phyloP scores from a whole-genome alignment of 2,329 filamentous ascomycete species.

The Aspergillus cejpii region DNA sequence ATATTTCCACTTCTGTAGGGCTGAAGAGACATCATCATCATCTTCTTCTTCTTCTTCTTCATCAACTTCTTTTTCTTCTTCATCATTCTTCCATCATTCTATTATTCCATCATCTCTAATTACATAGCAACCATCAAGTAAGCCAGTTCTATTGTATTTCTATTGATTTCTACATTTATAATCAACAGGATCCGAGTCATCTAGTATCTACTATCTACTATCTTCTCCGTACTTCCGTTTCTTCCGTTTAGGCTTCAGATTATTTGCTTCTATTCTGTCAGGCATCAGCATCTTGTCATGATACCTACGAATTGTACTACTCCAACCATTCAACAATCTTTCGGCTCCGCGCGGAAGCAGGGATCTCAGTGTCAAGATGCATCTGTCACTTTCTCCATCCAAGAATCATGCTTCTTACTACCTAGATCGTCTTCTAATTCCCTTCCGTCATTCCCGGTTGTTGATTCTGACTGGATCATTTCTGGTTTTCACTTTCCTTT shows the following conservation, averaged over 20 bases:
- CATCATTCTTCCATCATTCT: constrained; percentile 6
- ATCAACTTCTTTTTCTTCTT: not conserved
- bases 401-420: constrained; percentile 3
- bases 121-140: not conserved
- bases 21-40: no score
- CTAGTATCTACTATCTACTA: no score
- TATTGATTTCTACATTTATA: not conserved
- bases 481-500: constrained; percentile 7
- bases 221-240: not conserved
- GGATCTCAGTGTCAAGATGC: constrained; percentile 11
- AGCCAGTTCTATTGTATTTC: not conserved
- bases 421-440: constrained; percentile 12
- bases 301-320: no score
- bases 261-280: no score
- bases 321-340: no score
- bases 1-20: no score
- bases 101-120: constrained; percentile 1
- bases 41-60: not conserved
- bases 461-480: constrained; percentile 16
- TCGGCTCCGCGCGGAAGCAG: constrained; percentile 21
- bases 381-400: constrained; percentile 14
- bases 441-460: constrained; percentile 22
- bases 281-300: no score
- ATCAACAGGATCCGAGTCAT: no score
- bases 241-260: not conserved